A percentile compares a stretch with the other conserved stretches of the same genome.
Conservation (phyloP, 2,329 filamentous ascomycete genomes). For the Elsinoe fawcettii region DNA sequence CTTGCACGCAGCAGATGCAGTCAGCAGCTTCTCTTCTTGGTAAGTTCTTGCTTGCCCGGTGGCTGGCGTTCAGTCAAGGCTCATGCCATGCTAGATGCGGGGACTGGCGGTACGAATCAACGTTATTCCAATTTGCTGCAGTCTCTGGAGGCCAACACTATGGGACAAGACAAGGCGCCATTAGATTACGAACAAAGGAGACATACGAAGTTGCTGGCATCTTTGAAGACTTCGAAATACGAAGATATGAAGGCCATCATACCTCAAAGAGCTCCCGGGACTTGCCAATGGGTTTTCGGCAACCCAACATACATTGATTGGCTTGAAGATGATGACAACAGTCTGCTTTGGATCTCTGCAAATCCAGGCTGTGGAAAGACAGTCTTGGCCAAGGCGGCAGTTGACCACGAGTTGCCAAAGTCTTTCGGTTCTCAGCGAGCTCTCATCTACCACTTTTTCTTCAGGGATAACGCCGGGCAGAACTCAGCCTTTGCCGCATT, state of each 20-base stretch:
- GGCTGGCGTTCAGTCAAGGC: too few relatives aligned
- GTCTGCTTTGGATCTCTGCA: slow-evolving; percentile 35
- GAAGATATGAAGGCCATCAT: slow-evolving; percentile 30
- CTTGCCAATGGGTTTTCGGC: slow-evolving; percentile 31
- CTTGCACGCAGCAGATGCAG: too few relatives aligned
- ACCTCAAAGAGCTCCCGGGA: too few relatives aligned
- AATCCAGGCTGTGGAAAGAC: slow-evolving; percentile 37
- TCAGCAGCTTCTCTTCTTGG: too few relatives aligned
- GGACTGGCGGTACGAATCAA: too few relatives aligned
- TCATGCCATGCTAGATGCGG: too few relatives aligned
- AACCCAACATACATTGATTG: slow-evolving; percentile 25
- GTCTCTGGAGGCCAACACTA: too few relatives aligned
- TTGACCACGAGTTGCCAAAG: slow-evolving; percentile 28
- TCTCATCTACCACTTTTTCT: slow-evolving; percentile 32
- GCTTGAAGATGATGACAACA: slow-evolving; percentile 20
- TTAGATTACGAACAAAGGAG: background rate
- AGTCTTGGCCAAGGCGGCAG: slow-evolving; percentile 30
- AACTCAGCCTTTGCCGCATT: slow-evolving; percentile 26
- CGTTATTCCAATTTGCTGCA: too few relatives aligned
- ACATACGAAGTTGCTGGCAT: slow-evolving; percentile 11
- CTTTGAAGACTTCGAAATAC: slow-evolving; percentile 19
- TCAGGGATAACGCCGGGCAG: slow-evolving; percentile 32
- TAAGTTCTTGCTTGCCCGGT: too few relatives aligned
- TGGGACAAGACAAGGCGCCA: background rate
- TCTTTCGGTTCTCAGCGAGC: background rate